These are phyloP conservation scores for Pichia gijzeniarum DNA, from an alignment of 805 yeast species.

Conservation along the genomic window DNA sequence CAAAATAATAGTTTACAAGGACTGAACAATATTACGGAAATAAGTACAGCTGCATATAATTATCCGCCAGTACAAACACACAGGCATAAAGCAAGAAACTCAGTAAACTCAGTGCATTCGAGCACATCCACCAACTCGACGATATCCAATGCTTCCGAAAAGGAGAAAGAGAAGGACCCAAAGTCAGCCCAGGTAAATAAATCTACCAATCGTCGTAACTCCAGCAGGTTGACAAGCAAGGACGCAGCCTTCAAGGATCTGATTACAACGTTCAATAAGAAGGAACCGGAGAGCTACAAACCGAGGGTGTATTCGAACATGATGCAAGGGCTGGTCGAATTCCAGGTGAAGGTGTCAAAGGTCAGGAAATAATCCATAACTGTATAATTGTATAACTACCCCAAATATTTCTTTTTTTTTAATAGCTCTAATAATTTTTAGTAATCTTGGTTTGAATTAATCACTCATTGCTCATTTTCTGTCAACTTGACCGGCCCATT, in stretches of 20 bases:
- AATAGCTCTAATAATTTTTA: no score
- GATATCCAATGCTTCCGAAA: slow-evolving; percentile 1
- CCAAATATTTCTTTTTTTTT: neutral
- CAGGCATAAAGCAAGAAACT: neutral
- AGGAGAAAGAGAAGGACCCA: neutral
- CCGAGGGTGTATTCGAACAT: slow-evolving; percentile 27
- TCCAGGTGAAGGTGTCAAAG: slow-evolving; percentile 22
- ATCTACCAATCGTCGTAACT: neutral
- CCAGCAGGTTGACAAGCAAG: neutral
- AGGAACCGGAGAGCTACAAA: slow-evolving; percentile 20
- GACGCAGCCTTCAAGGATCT: slow-evolving; percentile 20
- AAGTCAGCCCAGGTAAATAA: neutral
- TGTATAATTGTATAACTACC: no score
- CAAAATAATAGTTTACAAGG: neutral
- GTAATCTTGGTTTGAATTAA: no score
- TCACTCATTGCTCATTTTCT: no score
- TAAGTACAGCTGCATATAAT: no score
- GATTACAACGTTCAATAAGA: slow-evolving; percentile 29
- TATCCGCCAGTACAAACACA: no score
- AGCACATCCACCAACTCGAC: slow-evolving; percentile 2
- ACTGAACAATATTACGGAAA: no score
- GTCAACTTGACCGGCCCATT: no score
- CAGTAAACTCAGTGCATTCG: slow-evolving; percentile 2
- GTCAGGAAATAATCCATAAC: neutral
- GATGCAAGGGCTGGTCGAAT: slow-evolving; percentile 29